Conservation (phyloP, 768 basidiomycete species). For the Rubroboletus pulcherrimus region DNA sequence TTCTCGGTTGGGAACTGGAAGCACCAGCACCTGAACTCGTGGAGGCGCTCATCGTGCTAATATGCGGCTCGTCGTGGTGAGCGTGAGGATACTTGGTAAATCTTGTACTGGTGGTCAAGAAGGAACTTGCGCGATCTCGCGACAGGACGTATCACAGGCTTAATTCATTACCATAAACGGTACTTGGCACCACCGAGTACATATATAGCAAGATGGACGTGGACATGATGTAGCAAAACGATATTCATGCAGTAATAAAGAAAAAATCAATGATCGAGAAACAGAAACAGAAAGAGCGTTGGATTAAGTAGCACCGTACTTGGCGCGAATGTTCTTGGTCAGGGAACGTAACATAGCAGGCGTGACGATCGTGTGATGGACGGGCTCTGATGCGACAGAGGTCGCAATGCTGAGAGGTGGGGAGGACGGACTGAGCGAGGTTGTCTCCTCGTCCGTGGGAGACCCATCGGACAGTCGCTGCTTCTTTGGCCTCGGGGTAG, state of each 20-base stretch:
- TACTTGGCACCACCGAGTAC: background rate
- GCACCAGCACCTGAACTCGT: background rate
- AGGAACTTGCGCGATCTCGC: background rate
- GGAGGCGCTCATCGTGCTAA: conserved; percentile 20
- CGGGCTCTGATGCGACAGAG: conserved; percentile 34
- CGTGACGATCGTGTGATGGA: conserved; percentile 43
- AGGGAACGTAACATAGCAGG: conserved; percentile 57
- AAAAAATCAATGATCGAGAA: conserved; percentile 5
- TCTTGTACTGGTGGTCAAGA: conserved; percentile 9
- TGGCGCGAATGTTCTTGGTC: conserved; percentile 29
- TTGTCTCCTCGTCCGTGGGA: conserved; percentile 31
- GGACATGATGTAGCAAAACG: conserved; percentile 7
- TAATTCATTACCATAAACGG: conserved; percentile 17
- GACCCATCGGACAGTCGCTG: conserved; percentile 38
- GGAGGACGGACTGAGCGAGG: conserved; percentile 25
- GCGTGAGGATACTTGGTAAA: background rate
- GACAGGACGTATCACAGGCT: background rate
- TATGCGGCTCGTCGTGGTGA: background rate
- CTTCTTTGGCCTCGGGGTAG: conserved; percentile 37
- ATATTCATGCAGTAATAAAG: background rate
- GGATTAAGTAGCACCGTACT: conserved; percentile 22
- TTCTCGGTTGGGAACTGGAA: conserved; percentile 27
- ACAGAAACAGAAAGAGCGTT: conserved; percentile 1
- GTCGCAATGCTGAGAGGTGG: conserved; percentile 48
- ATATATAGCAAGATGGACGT: background rate